Base-by-base conservation (phyloP, 208 protist genomes). In the Acanthamoeba pearcei region DNA sequence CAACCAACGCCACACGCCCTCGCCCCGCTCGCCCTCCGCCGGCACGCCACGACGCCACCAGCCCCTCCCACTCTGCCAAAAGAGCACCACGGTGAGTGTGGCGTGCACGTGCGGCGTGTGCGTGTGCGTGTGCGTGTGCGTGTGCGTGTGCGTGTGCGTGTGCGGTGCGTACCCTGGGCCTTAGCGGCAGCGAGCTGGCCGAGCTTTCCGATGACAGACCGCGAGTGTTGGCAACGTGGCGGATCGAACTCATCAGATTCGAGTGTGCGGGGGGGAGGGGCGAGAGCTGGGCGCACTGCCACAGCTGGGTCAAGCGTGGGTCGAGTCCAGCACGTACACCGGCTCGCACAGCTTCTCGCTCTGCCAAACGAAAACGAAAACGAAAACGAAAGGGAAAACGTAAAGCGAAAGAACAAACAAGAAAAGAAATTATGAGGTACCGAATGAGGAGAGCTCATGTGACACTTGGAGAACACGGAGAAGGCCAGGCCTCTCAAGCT, bases 211-310 rank as follows among this genome's bases (percentile, higher is more conserved):
- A 82, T 82, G 42, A 82, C n/a, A n/a, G n/a, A n/a, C n/a, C n/a
- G n/a, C n/a, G n/a, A n/a, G n/a, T n/a, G n/a, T n/a, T n/a, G n/a
- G n/a, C n/a, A n/a, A n/a, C n/a, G n/a, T n/a, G n/a, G n/a, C n/a
- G n/a, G n/a, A n/a, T n/a, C n/a, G n/a, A n/a, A n/a, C n/a, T n/a
- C n/a, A n/a, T n/a, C n/a, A n/a, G n/a, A n/a, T n/a, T n/a, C n/a
- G n/a, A n/a, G n/a, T n/a, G n/a, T n/a, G n/a, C n/a, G n/a, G n/a
- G n/a, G n/a, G n/a, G n/a, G n/a, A n/a, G n/a, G n/a, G n/a, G n/a
- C n/a, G n/a, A n/a, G n/a, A n/a, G n/a, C n/a, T n/a, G n/a, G 72
- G 72, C 72, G 72, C 72, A 82, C 72, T 82, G 72, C 72, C 72
- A 82, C 72, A 82, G 72, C 72, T 82, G 72, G 72, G 72, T 38